These are phyloP conservation scores for Monosporascus sp. DNA, from an alignment of 2,329 filamentous ascomycete species.

Conservation along the genomic window DNA sequence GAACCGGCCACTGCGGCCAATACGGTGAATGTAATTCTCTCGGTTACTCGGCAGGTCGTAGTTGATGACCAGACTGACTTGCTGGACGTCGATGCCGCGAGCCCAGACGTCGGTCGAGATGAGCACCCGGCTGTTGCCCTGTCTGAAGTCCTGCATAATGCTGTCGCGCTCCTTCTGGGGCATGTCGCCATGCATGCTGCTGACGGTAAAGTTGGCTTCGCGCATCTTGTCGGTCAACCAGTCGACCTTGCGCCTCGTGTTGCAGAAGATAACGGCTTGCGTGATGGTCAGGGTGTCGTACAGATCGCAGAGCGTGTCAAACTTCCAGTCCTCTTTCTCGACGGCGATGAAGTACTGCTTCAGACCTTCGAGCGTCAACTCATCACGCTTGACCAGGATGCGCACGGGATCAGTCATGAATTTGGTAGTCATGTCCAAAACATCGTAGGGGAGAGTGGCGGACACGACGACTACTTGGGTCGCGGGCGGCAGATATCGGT, in stretches of 20 bases:
- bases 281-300: conserved; percentile 99
- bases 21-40: conserved; percentile 99
- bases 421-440: conserved; percentile 98
- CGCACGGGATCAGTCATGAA: conserved; percentile 99
- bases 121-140: conserved; percentile 90
- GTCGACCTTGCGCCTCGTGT: conserved; percentile 97
- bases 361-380: conserved; percentile 91
- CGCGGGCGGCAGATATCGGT: conserved; percentile 90
- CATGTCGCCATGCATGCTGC: conserved; percentile 99
- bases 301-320: conserved; percentile 95
- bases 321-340: conserved; percentile 99
- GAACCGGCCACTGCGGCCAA: conserved; percentile 91
- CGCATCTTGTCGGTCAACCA: conserved; percentile 99
- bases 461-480: conserved; percentile 98
- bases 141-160: conserved; percentile 98
- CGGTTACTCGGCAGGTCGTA: conserved; percentile 97
- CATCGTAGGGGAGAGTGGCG: conserved; percentile 94
- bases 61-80: conserved; percentile 97
- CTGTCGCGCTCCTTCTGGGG: conserved; percentile 95
- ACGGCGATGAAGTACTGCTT: conserved; percentile 99
- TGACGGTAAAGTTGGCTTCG: conserved; percentile 97
- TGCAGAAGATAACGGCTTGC: conserved; percentile 99
- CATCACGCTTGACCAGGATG: conserved; percentile 97
- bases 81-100: conserved; percentile 96
- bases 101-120: conserved; percentile 99